phyloP scores from a whole-genome alignment of 2,329 filamentous ascomycete species.

The Beauveria sp. region DNA sequence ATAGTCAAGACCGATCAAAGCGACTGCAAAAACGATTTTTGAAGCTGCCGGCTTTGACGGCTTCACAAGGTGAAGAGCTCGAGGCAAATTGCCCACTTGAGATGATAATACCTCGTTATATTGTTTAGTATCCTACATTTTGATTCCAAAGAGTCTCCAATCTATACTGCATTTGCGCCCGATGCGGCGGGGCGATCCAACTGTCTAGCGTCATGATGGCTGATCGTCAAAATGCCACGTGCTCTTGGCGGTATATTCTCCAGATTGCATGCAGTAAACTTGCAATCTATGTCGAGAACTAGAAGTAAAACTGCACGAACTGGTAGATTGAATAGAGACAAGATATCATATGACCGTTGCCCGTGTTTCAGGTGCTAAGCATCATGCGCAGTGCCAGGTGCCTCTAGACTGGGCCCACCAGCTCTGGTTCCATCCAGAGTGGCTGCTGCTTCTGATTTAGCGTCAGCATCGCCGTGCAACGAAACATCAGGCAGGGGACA shows the following conservation, averaged over 20 bases:
- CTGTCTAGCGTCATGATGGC: not conserved
- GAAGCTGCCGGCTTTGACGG: not conserved
- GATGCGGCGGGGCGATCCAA: conserved; percentile 9
- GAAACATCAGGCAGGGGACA: not conserved
- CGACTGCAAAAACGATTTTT: conserved; percentile 14
- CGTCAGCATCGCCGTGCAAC: not conserved
- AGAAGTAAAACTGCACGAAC: not conserved
- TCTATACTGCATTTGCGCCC: not conserved
- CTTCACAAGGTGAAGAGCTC: too few species aligned
- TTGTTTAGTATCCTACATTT: not conserved
- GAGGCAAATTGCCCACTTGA: too few species aligned
- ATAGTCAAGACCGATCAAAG: conserved; percentile 22
- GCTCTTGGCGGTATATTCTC: not conserved
- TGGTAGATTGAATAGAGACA: not conserved
- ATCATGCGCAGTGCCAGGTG: not conserved
- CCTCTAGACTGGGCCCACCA: not conserved
- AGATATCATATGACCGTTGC: not conserved
- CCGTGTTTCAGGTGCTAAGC: not conserved
- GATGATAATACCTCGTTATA: not conserved
- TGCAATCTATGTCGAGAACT: too few species aligned
- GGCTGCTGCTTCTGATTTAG: not conserved
- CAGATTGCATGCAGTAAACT: not conserved
- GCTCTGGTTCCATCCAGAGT: not conserved
- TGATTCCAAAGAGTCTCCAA: not conserved
- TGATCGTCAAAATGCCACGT: not conserved